phyloP scores from a whole-genome alignment of 371 early-diverging fungal genomes.

The Capillidium heterosporum region DNA sequence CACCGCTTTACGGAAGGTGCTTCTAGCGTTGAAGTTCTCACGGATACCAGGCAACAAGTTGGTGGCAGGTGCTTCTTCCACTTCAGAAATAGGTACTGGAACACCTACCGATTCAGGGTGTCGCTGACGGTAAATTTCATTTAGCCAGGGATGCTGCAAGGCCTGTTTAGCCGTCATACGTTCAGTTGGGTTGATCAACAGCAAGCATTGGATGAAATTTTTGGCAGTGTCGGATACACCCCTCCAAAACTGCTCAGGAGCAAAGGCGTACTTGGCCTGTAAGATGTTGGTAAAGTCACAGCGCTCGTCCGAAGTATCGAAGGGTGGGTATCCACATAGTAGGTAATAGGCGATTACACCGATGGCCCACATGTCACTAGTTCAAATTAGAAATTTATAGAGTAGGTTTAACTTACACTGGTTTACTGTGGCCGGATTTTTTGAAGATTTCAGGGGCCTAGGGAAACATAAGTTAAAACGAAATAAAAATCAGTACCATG shows the following conservation, averaged over 20 bases:
- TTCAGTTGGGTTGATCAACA: slow-evolving; percentile 44
- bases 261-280: slow-evolving; percentile 45
- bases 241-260: slow-evolving; percentile 51
- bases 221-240: slow-evolving; percentile 27
- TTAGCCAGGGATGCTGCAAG: slow-evolving; percentile 41
- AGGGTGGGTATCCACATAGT: slow-evolving; percentile 73
- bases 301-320: slow-evolving; percentile 44
- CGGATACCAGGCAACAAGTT: slow-evolving; percentile 54
- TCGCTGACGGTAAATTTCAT: no score
- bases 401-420: slow-evolving; percentile 14
- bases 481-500: slow-evolving; percentile 22
- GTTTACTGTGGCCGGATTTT: slow-evolving; percentile 42
- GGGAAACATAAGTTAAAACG: background rate
- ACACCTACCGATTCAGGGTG: no score
- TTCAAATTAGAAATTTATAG: background rate
- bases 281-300: slow-evolving; percentile 49
- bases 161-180: slow-evolving; percentile 57
- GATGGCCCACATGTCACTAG: slow-evolving; percentile 67
- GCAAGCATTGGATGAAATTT: slow-evolving; percentile 50
- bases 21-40: slow-evolving; percentile 65
- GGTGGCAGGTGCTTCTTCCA: background rate
- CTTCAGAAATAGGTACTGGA: background rate
- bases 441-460: slow-evolving; percentile 67
- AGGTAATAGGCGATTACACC: slow-evolving; percentile 80
- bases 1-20: slow-evolving; percentile 51